Conservation (phyloP, 306 rosid species). For the Pyrus pyrifolia region DNA sequence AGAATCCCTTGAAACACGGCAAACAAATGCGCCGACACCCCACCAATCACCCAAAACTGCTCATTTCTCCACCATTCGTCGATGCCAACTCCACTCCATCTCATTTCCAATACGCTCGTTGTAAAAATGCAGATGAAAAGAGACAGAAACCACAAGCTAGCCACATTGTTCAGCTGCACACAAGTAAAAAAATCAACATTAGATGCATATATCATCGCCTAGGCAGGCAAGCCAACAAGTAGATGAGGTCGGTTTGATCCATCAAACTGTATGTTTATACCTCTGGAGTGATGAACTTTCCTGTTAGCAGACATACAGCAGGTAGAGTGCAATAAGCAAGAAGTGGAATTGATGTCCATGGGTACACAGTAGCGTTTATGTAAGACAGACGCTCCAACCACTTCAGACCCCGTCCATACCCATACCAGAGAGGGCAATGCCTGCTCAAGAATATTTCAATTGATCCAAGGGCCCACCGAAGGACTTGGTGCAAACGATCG, state of each 20-base stretch:
- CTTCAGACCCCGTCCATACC: constrained; percentile 69
- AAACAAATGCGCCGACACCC: constrained; percentile 56
- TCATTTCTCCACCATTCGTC: constrained; percentile 84
- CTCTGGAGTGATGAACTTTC: constrained; percentile 67
- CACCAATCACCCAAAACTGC: constrained; percentile 73
- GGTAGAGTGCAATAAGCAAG: constrained; percentile 65
- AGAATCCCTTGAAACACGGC: constrained; percentile 57
- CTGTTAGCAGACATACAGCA: constrained; percentile 65
- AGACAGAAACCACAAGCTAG: constrained; percentile 61
- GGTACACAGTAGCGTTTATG: constrained; percentile 57
- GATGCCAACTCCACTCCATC: constrained; percentile 63
- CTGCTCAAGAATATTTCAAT: constrained; percentile 63
- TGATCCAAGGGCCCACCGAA: constrained; percentile 69
- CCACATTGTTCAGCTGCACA: constrained; percentile 41
- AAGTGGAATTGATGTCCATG: constrained; percentile 68
- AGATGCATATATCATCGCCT: background rate
- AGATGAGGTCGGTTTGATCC: background rate
- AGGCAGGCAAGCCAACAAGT: background rate
- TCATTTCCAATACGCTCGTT: constrained; percentile 60
- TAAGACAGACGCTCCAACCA: constrained; percentile 58
- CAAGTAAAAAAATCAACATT: background rate
- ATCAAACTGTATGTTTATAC: constrained; percentile 15
- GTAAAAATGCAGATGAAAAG: constrained; percentile 56
- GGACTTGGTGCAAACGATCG: constrained; percentile 51
- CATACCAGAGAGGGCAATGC: constrained; percentile 79